These are phyloP conservation scores for Fragosphaeria purpurea DNA, from an alignment of 2,329 filamentous ascomycete species.

Conservation along the genomic window DNA sequence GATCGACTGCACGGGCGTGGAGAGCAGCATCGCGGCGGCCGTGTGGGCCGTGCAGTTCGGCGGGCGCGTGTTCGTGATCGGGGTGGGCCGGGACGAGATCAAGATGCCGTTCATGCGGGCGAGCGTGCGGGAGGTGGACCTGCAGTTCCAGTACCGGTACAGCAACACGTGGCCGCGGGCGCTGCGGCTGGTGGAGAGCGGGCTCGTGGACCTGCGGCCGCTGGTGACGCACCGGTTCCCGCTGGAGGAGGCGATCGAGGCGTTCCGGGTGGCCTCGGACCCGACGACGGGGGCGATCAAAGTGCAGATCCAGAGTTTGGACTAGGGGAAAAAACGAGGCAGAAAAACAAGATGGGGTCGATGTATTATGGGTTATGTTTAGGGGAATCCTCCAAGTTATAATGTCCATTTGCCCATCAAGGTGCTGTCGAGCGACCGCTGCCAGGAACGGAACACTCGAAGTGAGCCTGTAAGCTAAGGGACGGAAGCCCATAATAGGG, in stretches of 20 bases:
- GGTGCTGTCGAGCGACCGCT: no score
- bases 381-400: no score
- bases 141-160: slow-evolving; percentile 96
- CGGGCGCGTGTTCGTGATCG: slow-evolving; percentile 93
- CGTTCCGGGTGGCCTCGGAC: slow-evolving; percentile 81
- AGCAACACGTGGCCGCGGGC: slow-evolving; percentile 92
- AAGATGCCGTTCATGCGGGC: slow-evolving; percentile 91
- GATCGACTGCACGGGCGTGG: slow-evolving; percentile 91
- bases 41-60: slow-evolving; percentile 92
- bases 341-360: no score
- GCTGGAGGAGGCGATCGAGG: slow-evolving; percentile 78
- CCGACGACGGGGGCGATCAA: slow-evolving; percentile 94
- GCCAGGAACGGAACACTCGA: no score
- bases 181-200: slow-evolving; percentile 76
- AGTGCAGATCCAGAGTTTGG: slow-evolving; percentile 77
- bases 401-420: no score
- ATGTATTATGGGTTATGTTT: no score
- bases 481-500: no score
- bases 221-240: slow-evolving; percentile 82
- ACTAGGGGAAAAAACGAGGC: slow-evolving; percentile 29
- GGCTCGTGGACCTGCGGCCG: slow-evolving; percentile 69
- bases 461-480: no score
- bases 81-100: slow-evolving; percentile 92
- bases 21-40: slow-evolving; percentile 74
- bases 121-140: slow-evolving; percentile 82